Base-by-base conservation (phyloP, 495 filamentous ascomycete species). In the Hypoxylon trugodes region DNA sequence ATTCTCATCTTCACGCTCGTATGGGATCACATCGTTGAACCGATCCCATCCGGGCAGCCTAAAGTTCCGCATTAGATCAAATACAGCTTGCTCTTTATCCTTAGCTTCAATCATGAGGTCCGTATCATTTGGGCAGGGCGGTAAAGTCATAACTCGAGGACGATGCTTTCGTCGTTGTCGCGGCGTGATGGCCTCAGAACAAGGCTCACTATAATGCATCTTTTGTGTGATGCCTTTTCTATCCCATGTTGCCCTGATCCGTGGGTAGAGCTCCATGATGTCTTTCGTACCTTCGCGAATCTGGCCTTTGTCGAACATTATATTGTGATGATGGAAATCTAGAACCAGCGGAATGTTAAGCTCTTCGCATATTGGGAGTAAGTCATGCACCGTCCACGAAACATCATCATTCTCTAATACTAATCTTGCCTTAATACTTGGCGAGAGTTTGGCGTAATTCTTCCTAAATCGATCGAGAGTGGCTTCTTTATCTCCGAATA, bases 81-180 rank as follows among this genome's bases (percentile, higher is more conserved):
- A 96, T 0, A 97, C 93, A 0, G 95, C 93, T 73, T 97, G 95
- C 74, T 98, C 95, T 74, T 97, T 98, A 68, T 97, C 93, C 69
- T 97, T 98, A 13, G 95, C 95, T 77, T 98, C 95, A 56, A 97
- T 97, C 95, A 97, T 98, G 9, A 97, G 79, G 70, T 97, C 95
- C 89, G 96, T 94, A 5, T 86, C 86, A 4, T 84, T 77, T 1
- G 86, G 77, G 65, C 93, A 97, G 0, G 94, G 94, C 9, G 94
- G 94, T 12, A 98, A 74, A 0, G 86, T 90, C 26, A 77, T 73
- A 2, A 95, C 91, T 5, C 93, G 82, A 0, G 90, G 86, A 40
- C 86, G 90, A 69, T 97, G 94, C 73, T 96, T 96, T 30, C 93
- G 80, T 12, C 93, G 80, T 63, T 95, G 88, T 3, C 86, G 76